phyloP scores from a whole-genome alignment of 495 filamentous ascomycete genomes.

The Daldinia concentrica region DNA sequence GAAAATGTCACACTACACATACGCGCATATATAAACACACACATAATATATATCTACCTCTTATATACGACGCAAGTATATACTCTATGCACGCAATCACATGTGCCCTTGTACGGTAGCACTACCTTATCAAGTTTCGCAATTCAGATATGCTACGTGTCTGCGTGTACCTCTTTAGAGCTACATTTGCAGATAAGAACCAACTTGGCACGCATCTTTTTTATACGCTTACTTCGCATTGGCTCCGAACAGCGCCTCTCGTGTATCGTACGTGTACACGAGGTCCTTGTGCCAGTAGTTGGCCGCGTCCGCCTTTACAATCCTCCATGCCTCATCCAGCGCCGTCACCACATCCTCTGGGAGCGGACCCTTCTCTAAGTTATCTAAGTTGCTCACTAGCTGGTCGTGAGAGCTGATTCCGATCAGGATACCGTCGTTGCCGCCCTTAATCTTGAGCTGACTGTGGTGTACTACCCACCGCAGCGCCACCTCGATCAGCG shows the following conservation, averaged over 20 bases:
- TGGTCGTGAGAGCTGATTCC: slow-evolving; percentile 80
- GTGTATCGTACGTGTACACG: slow-evolving; percentile 78
- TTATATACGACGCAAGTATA: background rate
- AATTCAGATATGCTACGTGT: background rate
- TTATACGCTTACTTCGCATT: slow-evolving; percentile 44
- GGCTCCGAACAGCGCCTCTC: slow-evolving; percentile 68
- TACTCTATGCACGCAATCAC: background rate
- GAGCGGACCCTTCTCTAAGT: slow-evolving; percentile 86
- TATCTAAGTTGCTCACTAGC: slow-evolving; percentile 76
- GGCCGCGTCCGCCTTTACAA: slow-evolving; percentile 71
- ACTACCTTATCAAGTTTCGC: background rate
- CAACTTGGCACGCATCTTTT: background rate
- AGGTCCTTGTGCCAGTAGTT: slow-evolving; percentile 83
- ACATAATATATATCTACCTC: background rate
- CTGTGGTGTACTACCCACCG: slow-evolving; percentile 87
- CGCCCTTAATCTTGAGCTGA: slow-evolving; percentile 74
- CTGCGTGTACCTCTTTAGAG: background rate
- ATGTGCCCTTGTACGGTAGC: background rate
- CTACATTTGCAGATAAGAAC: background rate
- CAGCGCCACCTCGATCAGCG: slow-evolving; percentile 82
- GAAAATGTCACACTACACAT: background rate
- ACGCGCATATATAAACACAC: background rate
- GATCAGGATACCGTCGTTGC: slow-evolving; percentile 83
- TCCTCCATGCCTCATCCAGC: slow-evolving; percentile 78
- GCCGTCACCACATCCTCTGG: slow-evolving; percentile 83